These are phyloP conservation scores for Heterobasidion parviporum DNA, from an alignment of 1,284 basidiomycete genomes.

Conservation along the genomic window DNA sequence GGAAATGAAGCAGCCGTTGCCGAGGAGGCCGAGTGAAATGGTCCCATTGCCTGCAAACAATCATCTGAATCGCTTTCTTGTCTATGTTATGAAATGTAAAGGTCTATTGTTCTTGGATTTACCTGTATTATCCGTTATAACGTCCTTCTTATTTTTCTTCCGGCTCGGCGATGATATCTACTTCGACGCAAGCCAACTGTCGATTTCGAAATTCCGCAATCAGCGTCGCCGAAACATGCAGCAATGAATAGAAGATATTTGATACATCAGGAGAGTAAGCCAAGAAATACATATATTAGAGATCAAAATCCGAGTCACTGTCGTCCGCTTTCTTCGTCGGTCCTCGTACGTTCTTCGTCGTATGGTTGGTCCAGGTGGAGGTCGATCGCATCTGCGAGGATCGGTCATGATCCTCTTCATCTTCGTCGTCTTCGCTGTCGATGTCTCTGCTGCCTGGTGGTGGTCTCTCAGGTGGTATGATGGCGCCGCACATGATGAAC, in stretches of 20 bases:
- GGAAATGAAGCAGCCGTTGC: neutral
- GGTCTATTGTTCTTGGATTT: neutral
- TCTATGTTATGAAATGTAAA: neutral
- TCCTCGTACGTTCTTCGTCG: conserved; percentile 49
- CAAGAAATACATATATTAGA: conserved; percentile 26
- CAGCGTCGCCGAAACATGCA: too few species aligned
- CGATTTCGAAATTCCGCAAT: too few species aligned
- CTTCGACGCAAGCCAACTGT: too few species aligned
- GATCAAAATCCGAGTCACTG: conserved; percentile 69
- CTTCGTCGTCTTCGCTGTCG: conserved; percentile 25
- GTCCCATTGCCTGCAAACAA: neutral
- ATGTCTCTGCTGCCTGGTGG: conserved; percentile 22
- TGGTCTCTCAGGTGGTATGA: conserved; percentile 39
- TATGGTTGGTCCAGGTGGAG: conserved; percentile 46
- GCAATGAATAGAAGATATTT: neutral
- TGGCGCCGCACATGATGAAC: conserved; percentile 50
- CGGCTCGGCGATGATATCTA: too few species aligned
- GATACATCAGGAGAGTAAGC: neutral
- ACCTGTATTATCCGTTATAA: neutral
- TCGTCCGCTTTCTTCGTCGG: conserved; percentile 40
- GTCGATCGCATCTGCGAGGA: conserved; percentile 47
- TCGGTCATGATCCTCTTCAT: conserved; percentile 34
- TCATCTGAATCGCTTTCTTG: neutral
- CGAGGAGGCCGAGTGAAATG: neutral
- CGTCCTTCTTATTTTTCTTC: too few species aligned